Evolutionary conservation across 2,329 filamentous ascomycete genomes (phyloP).

Genomic region (Fusarium sp.): DNA sequence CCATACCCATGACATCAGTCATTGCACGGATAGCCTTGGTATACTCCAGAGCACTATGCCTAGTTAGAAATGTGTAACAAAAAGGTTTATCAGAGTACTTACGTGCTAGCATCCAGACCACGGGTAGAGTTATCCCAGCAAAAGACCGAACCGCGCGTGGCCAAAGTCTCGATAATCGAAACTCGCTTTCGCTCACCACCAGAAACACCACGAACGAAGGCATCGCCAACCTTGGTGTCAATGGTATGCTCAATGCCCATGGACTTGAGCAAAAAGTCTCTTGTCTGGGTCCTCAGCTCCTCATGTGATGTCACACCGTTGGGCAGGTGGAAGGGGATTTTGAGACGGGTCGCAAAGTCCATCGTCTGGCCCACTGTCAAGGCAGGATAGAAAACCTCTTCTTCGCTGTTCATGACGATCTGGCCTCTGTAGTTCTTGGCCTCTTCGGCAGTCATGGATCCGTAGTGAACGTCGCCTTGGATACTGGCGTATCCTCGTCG

Average conservation of each 20-base stretch:
- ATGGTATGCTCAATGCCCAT: constrained; percentile 72
- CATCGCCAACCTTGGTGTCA: constrained; percentile 78
- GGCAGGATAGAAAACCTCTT: constrained; percentile 75
- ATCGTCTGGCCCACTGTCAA: constrained; percentile 80
- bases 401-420: constrained; percentile 80
- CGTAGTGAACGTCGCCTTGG: constrained; percentile 71
- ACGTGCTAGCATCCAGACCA: constrained; percentile 76
- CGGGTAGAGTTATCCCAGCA: constrained; percentile 79
- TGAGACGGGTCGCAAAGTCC: constrained; percentile 76
- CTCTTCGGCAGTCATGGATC: constrained; percentile 64
- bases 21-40: constrained; percentile 73
- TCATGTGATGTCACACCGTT: constrained; percentile 59
- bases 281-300: constrained; percentile 62
- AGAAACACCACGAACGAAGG: constrained; percentile 75
- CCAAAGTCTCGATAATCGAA: constrained; percentile 75
- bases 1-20: constrained; percentile 73
- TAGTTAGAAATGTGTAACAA: constrained; percentile 2
- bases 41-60: constrained; percentile 68
- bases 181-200: constrained; percentile 80
- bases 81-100: constrained; percentile 29
- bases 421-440: constrained; percentile 68
- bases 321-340: constrained; percentile 66
- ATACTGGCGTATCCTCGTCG: constrained; percentile 71
- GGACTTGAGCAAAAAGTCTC: constrained; percentile 70
- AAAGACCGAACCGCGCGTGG: constrained; percentile 70